Evolutionary conservation across 345 rosid species (phyloP).

Genomic region (Euclidium syriacum): DNA sequence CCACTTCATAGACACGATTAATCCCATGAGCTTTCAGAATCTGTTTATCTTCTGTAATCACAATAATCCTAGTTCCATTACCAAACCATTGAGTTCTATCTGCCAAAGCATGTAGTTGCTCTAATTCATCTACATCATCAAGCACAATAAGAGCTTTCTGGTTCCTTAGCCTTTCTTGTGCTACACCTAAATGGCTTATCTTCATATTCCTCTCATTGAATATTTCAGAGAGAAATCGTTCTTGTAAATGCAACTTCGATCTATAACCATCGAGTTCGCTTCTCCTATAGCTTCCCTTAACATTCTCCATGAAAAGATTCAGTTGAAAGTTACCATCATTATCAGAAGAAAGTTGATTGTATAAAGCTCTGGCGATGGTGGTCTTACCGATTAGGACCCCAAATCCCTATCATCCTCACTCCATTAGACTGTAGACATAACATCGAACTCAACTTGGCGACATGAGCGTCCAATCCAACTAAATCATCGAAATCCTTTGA

Average conservation of each 20-base stretch:
- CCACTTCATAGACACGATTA: background rate
- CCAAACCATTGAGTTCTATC: slow-evolving; percentile 34
- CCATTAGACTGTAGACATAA: background rate
- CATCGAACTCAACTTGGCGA: background rate
- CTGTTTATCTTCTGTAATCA: slow-evolving; percentile 42
- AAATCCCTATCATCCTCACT: too few species aligned
- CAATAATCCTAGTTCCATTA: slow-evolving; percentile 41
- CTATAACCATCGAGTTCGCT: background rate
- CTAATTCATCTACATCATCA: slow-evolving; percentile 43
- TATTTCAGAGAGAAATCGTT: background rate
- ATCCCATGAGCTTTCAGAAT: background rate
- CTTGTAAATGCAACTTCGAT: background rate
- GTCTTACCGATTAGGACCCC: background rate
- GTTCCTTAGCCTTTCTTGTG: background rate
- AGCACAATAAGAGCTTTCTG: slow-evolving; percentile 34
- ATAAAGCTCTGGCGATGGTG: background rate
- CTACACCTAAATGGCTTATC: background rate
- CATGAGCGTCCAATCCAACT: background rate
- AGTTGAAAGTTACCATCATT: background rate
- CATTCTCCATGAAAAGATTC: too few species aligned
- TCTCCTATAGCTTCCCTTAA: background rate
- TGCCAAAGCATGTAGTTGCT: slow-evolving; percentile 39
- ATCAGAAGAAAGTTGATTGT: background rate
- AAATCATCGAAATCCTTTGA: background rate
- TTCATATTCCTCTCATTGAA: background rate